Conservation (phyloP, 179 eudicot genomes). For the Dionaea muscipula region DNA sequence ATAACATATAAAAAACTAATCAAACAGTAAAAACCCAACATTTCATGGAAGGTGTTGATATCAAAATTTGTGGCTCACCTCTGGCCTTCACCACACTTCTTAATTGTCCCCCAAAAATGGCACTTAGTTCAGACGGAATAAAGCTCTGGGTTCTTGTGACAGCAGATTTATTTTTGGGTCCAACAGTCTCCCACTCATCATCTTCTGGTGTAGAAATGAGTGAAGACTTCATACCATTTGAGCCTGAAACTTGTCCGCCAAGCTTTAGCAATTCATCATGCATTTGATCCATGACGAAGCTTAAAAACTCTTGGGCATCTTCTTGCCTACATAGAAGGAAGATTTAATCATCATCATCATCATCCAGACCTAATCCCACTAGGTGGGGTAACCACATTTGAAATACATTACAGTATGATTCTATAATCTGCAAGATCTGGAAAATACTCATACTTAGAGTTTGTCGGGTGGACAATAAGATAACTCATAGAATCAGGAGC, state of each 20-base stretch:
- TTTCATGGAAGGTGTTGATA: too few species aligned
- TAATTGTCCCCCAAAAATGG: constrained; percentile 74
- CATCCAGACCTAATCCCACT: too few species aligned
- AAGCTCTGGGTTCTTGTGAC: constrained; percentile 85
- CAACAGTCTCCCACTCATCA: constrained; percentile 98
- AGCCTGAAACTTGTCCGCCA: constrained; percentile 41
- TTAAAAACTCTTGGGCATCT: constrained; percentile 90
- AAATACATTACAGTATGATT: too few species aligned
- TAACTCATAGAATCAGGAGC: too few species aligned
- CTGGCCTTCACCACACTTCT: constrained; percentile 75
- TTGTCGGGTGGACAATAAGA: too few species aligned
- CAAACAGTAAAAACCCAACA: too few species aligned
- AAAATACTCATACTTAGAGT: too few species aligned
- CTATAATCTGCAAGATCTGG: too few species aligned
- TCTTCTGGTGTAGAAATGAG: constrained; percentile 63
- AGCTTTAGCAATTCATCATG: constrained; percentile 84
- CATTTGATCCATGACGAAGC: constrained; percentile 80
- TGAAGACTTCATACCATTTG: constrained; percentile 33
- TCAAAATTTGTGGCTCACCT: constrained; percentile 32
- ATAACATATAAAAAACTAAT: too few species aligned
- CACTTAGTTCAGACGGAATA: constrained; percentile 72
- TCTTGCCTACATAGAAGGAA: constrained; percentile 51
- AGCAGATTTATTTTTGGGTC: constrained; percentile 93
- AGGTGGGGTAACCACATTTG: too few species aligned
- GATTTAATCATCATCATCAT: too few species aligned